Percentiles rank a stretch among this genome's conserved stretches.
phyloP scores from a whole-genome alignment of 140 eudicot species.

The Flaveria floridana region DNA sequence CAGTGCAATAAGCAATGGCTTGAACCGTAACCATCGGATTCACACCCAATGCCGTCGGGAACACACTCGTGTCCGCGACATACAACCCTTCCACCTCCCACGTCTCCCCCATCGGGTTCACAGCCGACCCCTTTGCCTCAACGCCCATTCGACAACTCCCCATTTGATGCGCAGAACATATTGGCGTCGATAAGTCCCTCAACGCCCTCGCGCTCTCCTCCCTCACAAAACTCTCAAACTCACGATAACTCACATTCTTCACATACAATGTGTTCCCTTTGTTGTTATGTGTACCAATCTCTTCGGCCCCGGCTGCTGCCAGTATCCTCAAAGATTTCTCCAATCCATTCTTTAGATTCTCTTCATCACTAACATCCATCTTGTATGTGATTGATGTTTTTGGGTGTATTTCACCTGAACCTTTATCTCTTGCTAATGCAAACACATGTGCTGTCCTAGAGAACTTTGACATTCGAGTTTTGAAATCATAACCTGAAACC shows the following conservation, averaged over 20 bases:
- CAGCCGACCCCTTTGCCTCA: constrained; percentile 46
- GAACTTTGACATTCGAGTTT: constrained; percentile 51
- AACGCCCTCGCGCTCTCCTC: constrained; percentile 55
- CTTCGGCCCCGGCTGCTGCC: constrained; percentile 79
- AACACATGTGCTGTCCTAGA: constrained; percentile 67
- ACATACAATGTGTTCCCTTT: constrained; percentile 49
- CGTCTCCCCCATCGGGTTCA: constrained; percentile 59
- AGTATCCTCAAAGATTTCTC: constrained; percentile 59
- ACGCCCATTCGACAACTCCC: constrained; percentile 85
- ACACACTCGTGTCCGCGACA: constrained; percentile 72
- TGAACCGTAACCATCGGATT: constrained; percentile 79
- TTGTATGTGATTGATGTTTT: constrained; percentile 41
- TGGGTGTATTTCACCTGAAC: constrained; percentile 41
- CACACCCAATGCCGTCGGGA: constrained; percentile 82
- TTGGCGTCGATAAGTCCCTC: constrained; percentile 38
- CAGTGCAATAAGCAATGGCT: constrained; percentile 71
- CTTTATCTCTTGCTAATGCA: constrained; percentile 65
- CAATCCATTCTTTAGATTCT: constrained; percentile 47
- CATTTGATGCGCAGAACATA: constrained; percentile 84
- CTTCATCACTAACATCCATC: constrained; percentile 42
- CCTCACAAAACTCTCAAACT: constrained; percentile 59
- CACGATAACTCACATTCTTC: constrained; percentile 41
- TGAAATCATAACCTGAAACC: constrained; percentile 53
- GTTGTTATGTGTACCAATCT: constrained; percentile 56
- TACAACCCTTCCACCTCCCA: constrained; percentile 78